These are phyloP conservation scores for Scedosporium dehoogii DNA, from an alignment of 2,329 filamentous ascomycete species.

Conservation along the genomic window DNA sequence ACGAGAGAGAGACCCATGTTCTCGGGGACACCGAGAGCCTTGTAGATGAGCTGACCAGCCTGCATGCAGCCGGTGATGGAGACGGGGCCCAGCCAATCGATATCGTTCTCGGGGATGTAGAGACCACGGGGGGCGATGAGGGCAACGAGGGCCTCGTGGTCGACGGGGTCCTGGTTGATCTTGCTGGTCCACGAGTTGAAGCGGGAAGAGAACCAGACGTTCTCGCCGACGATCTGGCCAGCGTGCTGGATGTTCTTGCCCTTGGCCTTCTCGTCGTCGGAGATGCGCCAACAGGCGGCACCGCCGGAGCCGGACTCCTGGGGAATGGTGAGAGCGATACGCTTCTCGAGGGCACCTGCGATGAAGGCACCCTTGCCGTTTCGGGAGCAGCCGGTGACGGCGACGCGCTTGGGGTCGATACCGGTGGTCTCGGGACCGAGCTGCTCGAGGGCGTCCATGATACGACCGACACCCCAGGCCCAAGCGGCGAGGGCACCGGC, in stretches of 20 bases:
- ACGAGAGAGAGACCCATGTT: constrained; percentile 49
- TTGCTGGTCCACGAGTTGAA: constrained; percentile 42
- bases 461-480: constrained; percentile 52
- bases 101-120: constrained; percentile 46
- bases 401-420: constrained; percentile 40
- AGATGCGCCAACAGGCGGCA: constrained; percentile 51
- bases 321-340: constrained; percentile 50
- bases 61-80: constrained; percentile 49
- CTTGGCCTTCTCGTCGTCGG: constrained; percentile 35
- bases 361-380: constrained; percentile 56
- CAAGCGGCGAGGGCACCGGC: constrained; percentile 51
- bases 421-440: constrained; percentile 29
- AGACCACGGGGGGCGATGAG: constrained; percentile 46
- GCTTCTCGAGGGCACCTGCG: constrained; percentile 46
- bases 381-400: constrained; percentile 53
- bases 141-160: constrained; percentile 49
- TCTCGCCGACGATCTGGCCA: constrained; percentile 47
- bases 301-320: constrained; percentile 55
- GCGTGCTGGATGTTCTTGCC: constrained; percentile 53
- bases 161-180: constrained; percentile 38
- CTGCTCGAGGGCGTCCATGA: constrained; percentile 50
- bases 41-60: constrained; percentile 41
- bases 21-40: constrained; percentile 39
- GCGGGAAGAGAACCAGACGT: constrained; percentile 50
- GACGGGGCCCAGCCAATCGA: constrained; percentile 48